Evolutionary conservation across 306 rosid genomes (phyloP).

Genomic region (Medicago arabica): DNA sequence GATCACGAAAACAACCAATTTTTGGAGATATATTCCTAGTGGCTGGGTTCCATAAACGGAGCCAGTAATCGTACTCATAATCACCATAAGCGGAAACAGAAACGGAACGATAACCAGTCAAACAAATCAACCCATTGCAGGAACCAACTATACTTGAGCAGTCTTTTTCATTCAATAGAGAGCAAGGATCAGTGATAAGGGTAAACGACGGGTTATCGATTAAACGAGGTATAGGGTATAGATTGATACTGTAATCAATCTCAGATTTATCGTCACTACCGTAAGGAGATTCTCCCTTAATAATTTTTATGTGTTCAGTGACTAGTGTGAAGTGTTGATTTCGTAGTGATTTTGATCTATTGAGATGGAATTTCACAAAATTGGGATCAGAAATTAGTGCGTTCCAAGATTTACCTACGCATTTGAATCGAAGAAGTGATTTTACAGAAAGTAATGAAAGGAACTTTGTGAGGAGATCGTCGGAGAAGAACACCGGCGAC

Average conservation of each 20-base stretch:
- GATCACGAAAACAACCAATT: neutral
- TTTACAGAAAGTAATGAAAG: too few relatives aligned
- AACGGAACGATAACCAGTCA: neutral
- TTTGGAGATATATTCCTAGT: neutral
- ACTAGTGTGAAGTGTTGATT: neutral
- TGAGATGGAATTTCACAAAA: neutral
- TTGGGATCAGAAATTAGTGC: neutral
- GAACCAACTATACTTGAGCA: neutral
- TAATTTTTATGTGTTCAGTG: neutral
- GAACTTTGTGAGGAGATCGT: too few relatives aligned
- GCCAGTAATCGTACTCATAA: neutral
- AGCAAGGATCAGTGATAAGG: neutral
- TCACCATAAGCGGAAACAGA: too few relatives aligned
- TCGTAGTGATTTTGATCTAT: neutral
- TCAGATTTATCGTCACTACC: too few relatives aligned
- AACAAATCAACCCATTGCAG: slow-evolving; percentile 17
- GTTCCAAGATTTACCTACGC: neutral
- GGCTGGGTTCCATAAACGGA: neutral
- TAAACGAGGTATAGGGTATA: neutral
- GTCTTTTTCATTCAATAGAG: neutral
- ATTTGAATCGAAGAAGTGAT: neutral
- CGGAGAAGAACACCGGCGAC: too few relatives aligned
- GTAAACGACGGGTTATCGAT: neutral
- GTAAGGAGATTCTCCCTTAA: too few relatives aligned
- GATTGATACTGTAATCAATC: neutral